These are phyloP conservation scores for Casaregolazyma lundiana DNA, from an alignment of 1,139 yeast genomes.

Conservation along the genomic window DNA sequence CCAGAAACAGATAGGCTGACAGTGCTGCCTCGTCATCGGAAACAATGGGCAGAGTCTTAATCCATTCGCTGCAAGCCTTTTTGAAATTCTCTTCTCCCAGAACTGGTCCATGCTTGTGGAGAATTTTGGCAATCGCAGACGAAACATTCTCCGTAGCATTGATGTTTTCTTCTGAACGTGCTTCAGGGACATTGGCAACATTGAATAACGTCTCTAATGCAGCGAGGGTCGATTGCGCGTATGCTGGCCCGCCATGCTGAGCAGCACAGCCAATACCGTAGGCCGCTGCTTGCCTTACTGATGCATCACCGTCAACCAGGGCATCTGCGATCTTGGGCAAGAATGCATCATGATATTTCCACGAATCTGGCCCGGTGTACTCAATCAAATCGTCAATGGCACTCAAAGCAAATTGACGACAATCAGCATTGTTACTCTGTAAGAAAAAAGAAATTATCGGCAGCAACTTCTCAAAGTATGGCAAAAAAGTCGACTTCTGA, in stretches of 20 bases:
- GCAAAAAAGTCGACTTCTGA: slow-evolving; percentile 54
- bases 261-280: slow-evolving; percentile 85
- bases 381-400: slow-evolving; percentile 78
- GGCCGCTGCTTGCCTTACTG: slow-evolving; percentile 83
- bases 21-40: slow-evolving; percentile 90
- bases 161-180: slow-evolving; percentile 77
- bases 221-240: slow-evolving; percentile 59
- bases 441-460: slow-evolving; percentile 32
- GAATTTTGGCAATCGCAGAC: slow-evolving; percentile 76
- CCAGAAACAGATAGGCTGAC: slow-evolving; percentile 72
- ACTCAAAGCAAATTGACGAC: slow-evolving; percentile 75
- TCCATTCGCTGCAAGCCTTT: slow-evolving; percentile 68
- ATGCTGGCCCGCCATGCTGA: slow-evolving; percentile 64
- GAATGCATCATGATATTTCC: slow-evolving; percentile 60
- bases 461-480: slow-evolving; percentile 50
- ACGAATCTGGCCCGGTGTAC: slow-evolving; percentile 66
- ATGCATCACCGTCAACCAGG: slow-evolving; percentile 52
- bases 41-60: slow-evolving; percentile 71
- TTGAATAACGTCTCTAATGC: slow-evolving; percentile 71
- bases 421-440: slow-evolving; percentile 60
- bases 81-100: slow-evolving; percentile 55
- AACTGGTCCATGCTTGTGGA: slow-evolving; percentile 41
- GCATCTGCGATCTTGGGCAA: slow-evolving; percentile 59
- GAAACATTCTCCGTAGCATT: slow-evolving; percentile 85
- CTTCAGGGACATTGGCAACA: slow-evolving; percentile 75